Evolutionary conservation across 768 basidiomycete species (phyloP), one percentile per base, ranked within the genome.

Genomic region (Boletus sensibilis): DNA sequence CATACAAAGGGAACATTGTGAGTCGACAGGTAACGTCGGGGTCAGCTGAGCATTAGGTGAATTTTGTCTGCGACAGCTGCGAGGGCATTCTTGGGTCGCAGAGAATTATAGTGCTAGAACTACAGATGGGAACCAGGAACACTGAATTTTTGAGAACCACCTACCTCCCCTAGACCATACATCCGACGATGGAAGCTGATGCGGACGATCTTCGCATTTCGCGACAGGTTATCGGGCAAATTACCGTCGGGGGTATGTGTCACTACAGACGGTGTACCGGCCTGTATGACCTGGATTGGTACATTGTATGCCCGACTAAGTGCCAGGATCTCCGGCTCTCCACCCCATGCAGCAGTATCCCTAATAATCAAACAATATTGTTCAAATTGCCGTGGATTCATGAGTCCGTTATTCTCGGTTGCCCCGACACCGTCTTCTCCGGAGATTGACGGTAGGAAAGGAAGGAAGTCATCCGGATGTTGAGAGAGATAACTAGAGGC

Each of bases 301-400:
- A 95, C 75, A 52, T 86, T 81, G 70, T 82, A 98, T 31, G 85
- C 84, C 49, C 87, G 79, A 67, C 88, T 87, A 16, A 98, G 77
- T 4, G 97, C 97, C 63, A 90, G 79, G 33, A 99, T 94, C 79
- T 98, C 97, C 8, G 94, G 95, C 75, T 98, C 94, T 35, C 97
- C 96, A 47, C 97, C 97, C 97, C 97, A 98, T 31, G 86, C 82
- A n/a, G 85, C 87, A 23, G 94, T 95, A 68, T 88, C 80, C 40
- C 85, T 85, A 29, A 99, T 86, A 12, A 80, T 78, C 53, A 75
- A 72, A 68, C 94, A 97, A 69, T 99, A 98, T 52, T 75, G 74
- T 48, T 81, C 75, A 64, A 90, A 93, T 65, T 86, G 78, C 42
- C 71, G 67, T 21, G 75, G 78, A 12, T 77, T 82, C 86, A 98